A percentile compares a stretch with the other conserved stretches of the same genome.
phyloP scores from a whole-genome alignment of 768 basidiomycete species.

The Pleurotus tuoliensis region DNA sequence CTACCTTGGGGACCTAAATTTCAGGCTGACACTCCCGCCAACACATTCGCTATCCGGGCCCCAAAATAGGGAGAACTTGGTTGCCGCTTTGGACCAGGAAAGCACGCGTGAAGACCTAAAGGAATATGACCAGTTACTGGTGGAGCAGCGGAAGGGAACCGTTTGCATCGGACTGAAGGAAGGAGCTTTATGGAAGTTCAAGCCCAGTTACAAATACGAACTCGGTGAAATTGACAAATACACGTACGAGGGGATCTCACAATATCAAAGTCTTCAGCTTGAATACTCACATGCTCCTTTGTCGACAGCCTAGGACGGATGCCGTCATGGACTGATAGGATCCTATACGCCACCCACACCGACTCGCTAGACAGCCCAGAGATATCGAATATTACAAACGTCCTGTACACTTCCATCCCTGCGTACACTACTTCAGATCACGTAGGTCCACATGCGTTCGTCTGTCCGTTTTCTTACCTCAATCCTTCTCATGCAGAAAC shows the following conservation, averaged over 20 bases:
- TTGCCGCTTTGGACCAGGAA: slow-evolving; percentile 43
- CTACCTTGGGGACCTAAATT: slow-evolving; percentile 93
- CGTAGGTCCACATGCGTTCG: slow-evolving; percentile 36
- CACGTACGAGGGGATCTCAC: slow-evolving; percentile 36
- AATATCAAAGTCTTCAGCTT: slow-evolving; percentile 15
- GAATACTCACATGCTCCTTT: not conserved
- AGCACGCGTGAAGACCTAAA: slow-evolving; percentile 55
- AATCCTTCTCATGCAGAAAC: slow-evolving; percentile 55
- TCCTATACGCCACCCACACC: slow-evolving; percentile 76
- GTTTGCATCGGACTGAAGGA: slow-evolving; percentile 75
- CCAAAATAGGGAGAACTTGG: slow-evolving; percentile 28
- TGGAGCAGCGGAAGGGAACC: slow-evolving; percentile 59
- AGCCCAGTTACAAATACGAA: slow-evolving; percentile 87
- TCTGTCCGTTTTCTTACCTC: not conserved
- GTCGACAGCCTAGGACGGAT: slow-evolving; percentile 55
- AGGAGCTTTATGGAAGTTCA: slow-evolving; percentile 86
- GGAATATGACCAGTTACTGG: slow-evolving; percentile 68
- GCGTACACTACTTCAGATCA: slow-evolving; percentile 91
- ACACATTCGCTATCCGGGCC: slow-evolving; percentile 41
- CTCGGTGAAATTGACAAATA: slow-evolving; percentile 83
- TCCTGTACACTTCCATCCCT: slow-evolving; percentile 77
- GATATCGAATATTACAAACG: slow-evolving; percentile 52
- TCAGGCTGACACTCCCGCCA: slow-evolving; percentile 67
- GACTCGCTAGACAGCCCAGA: slow-evolving; percentile 54
- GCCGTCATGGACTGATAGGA: slow-evolving; percentile 92